phyloP scores from a whole-genome alignment of 2,329 filamentous ascomycete species.

The Diaporthe caulivora region DNA sequence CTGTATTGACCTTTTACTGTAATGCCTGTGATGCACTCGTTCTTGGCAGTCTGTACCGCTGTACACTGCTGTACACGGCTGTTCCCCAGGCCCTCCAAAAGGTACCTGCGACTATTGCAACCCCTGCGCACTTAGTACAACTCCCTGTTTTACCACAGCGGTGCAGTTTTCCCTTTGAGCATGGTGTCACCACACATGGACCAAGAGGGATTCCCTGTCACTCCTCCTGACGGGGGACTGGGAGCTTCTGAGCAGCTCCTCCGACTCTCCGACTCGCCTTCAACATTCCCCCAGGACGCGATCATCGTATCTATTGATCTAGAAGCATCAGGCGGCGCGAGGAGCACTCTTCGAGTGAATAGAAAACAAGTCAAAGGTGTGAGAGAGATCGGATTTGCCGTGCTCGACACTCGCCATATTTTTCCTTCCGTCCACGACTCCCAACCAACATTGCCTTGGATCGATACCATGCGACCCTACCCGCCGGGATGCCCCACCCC shows the following conservation, averaged over 20 bases:
- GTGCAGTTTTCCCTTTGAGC: neutral
- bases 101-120: too few species aligned
- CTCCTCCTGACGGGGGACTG: conserved; percentile 26
- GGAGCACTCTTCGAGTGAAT: conserved; percentile 3
- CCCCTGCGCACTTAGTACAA: neutral
- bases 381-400: conserved; percentile 15
- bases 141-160: neutral
- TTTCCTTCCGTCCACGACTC: neutral
- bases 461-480: too few species aligned
- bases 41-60: too few species aligned
- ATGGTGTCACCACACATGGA: neutral
- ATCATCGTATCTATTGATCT: conserved; percentile 24
- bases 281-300: neutral
- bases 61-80: too few species aligned
- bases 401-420: conserved; percentile 16
- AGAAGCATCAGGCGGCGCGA: conserved; percentile 22
- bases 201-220: neutral
- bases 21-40: too few species aligned
- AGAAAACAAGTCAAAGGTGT: conserved; percentile 23
- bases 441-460: neutral
- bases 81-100: too few species aligned
- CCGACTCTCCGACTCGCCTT: conserved; percentile 4
- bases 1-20: too few species aligned
- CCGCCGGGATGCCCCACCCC: too few species aligned
- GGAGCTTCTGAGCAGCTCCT: conserved; percentile 5